phyloP scores from a whole-genome alignment of 2,329 filamentous ascomycete genomes.

The Penicillium sp. region DNA sequence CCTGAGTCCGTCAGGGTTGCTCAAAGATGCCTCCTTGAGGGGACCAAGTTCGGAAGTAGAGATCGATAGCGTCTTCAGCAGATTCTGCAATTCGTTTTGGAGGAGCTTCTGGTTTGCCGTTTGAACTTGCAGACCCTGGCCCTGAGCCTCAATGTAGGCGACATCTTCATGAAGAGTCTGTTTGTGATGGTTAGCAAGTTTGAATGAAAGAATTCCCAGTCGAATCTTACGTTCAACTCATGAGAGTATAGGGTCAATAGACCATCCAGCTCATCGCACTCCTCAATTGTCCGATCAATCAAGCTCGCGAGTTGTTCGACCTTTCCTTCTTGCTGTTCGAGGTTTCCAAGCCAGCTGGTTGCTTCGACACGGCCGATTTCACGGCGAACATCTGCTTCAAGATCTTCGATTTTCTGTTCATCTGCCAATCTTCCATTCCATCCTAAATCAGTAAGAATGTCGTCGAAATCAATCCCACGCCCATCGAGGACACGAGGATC shows the following conservation, averaged over 20 bases:
- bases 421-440: slow-evolving; percentile 81
- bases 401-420: slow-evolving; percentile 72
- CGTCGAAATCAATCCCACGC: slow-evolving; percentile 76
- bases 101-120: slow-evolving; percentile 95
- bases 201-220: not conserved
- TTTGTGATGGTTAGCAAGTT: slow-evolving; percentile 24
- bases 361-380: slow-evolving; percentile 90
- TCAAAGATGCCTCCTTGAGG: slow-evolving; percentile 71
- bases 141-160: slow-evolving; percentile 94
- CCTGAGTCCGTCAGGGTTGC: slow-evolving; percentile 68
- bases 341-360: slow-evolving; percentile 83
- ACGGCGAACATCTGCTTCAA: slow-evolving; percentile 80
- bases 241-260: slow-evolving; percentile 92
- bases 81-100: slow-evolving; percentile 81
- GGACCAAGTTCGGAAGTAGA: slow-evolving; percentile 73
- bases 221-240: slow-evolving; percentile 75
- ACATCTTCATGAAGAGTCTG: slow-evolving; percentile 95
- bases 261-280: slow-evolving; percentile 96
- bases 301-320: slow-evolving; percentile 82
- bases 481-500: slow-evolving; percentile 75
- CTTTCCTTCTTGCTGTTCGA: slow-evolving; percentile 84
- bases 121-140: slow-evolving; percentile 94
- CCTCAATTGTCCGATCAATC: slow-evolving; percentile 85
- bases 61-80: slow-evolving; percentile 91
- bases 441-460: slow-evolving; percentile 81